Evolutionary conservation across 306 rosid genomes (phyloP), one percentile per base, ranked within the genome.

Genomic region (Rosa multiflora): DNA sequence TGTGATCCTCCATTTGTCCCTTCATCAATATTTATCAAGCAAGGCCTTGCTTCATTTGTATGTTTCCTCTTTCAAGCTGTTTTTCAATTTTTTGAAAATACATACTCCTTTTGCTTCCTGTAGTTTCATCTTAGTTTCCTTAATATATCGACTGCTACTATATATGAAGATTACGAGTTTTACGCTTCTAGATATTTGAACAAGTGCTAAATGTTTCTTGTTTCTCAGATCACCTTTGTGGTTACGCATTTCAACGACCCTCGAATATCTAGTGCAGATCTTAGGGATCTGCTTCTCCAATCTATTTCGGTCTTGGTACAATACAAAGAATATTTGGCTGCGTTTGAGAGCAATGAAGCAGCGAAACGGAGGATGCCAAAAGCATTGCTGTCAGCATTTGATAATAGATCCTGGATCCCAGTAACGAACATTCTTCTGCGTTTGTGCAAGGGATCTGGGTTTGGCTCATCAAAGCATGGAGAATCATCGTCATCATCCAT

Each of bases 1-100:
- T 88, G 99, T 74, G 96, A 95, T 87, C 99, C 98, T 76, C 89
- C 94, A 35, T 93, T 95, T 88, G 98, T 93, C 78, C 93, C 99
- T 29, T 90, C 98, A 78, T 83, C 94, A 29, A 88, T 89, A 82
- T 95, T 95, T 82, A 86, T 93, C 79, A 93, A 93, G 86, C 91
- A 84, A 74, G 99, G 99, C 42, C 99, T 95, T 76, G 72, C 91
- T 82, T 88, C 97, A 78, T 95, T 95, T 84, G 99, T 95, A 93
- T 75, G 99, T 84, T 68, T 74, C 55, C 4, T 83, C 76, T 81
- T 66, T 79, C 44, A 67, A 35, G 66, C 70, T 70, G 76, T 72
- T 2, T 61, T 51, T 49, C 56, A 14, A 75, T 61, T 23, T 26
- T 4, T 29, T 23, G 62, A 20, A 21, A 55, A 55, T 44, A 44